These are phyloP conservation scores for Trypanosoma melophagium DNA, from an alignment of 208 protist genomes.

Conservation along the genomic window DNA sequence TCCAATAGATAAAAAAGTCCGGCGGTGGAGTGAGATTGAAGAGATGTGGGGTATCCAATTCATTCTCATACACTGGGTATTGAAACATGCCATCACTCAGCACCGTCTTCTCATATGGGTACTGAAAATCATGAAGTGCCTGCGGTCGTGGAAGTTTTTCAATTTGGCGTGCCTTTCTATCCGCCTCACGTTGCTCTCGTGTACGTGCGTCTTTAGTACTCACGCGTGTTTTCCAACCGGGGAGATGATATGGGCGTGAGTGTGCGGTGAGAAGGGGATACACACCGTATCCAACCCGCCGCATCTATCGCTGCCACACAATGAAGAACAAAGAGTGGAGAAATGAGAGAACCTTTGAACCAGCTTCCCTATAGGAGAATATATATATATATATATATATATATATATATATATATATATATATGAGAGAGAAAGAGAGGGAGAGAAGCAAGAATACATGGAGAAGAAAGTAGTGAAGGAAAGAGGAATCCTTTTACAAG, in stretches of 20 bases:
- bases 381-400: too few species aligned
- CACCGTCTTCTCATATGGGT: conserved; percentile 88
- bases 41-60: conserved; percentile 85
- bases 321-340: too few species aligned
- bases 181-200: conserved; percentile 83
- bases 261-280: background rate
- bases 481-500: too few species aligned
- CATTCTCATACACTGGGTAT: conserved; percentile 87
- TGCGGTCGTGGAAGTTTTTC: conserved; percentile 86
- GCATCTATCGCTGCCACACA: background rate
- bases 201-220: conserved; percentile 86
- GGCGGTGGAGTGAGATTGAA: conserved; percentile 86
- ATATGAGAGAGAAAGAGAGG: too few species aligned
- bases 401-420: too few species aligned
- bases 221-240: conserved; percentile 82
- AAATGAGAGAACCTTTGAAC: too few species aligned
- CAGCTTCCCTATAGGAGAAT: too few species aligned
- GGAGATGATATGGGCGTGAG: conserved; percentile 59
- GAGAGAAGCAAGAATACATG: too few species aligned
- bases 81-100: conserved; percentile 90
- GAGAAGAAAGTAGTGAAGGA: too few species aligned
- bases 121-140: conserved; percentile 89
- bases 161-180: conserved; percentile 86
- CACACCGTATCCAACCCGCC: background rate
- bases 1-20: conserved; percentile 91